phyloP scores from a whole-genome alignment of 176 grass and related monocot genomes.

The Raddia distichophylla region DNA sequence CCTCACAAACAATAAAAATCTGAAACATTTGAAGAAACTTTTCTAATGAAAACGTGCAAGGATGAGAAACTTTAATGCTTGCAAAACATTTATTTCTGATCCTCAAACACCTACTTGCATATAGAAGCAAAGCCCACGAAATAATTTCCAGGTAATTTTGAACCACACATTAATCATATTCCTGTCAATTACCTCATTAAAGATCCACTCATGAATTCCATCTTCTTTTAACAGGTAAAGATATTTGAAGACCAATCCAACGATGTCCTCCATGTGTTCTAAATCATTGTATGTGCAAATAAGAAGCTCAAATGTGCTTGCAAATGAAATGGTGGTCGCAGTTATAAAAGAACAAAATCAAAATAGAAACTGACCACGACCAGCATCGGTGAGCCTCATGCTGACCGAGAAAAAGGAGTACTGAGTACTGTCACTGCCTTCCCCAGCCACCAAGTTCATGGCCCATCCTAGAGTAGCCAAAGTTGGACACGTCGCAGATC shows the following conservation, averaged over 20 bases:
- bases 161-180: conserved; percentile 11
- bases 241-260: conserved; percentile 90
- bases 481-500: conserved; percentile 23
- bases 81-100: not conserved
- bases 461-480: conserved; percentile 73
- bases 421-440: conserved; percentile 57
- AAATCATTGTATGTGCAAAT: conserved; percentile 33
- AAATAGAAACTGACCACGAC: conserved; percentile 65
- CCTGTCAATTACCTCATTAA: conserved; percentile 78
- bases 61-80: not conserved
- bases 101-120: not conserved
- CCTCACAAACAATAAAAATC: not conserved
- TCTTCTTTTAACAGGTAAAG: conserved; percentile 67
- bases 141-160: conserved; percentile 11
- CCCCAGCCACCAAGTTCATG: conserved; percentile 65
- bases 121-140: conserved; percentile 17
- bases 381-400: conserved; percentile 87
- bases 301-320: conserved; percentile 25
- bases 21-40: not conserved
- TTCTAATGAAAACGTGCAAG: not conserved
- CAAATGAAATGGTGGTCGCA: conserved; percentile 19
- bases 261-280: conserved; percentile 90
- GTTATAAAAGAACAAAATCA: conserved; percentile 15
- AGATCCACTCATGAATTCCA: conserved; percentile 84
- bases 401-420: conserved; percentile 83